A percentile compares a stretch with the other conserved stretches of the same genome.
Evolutionary conservation across 257 asterid genomes (phyloP).

Genomic region (Nicotiana sylvestris): DNA sequence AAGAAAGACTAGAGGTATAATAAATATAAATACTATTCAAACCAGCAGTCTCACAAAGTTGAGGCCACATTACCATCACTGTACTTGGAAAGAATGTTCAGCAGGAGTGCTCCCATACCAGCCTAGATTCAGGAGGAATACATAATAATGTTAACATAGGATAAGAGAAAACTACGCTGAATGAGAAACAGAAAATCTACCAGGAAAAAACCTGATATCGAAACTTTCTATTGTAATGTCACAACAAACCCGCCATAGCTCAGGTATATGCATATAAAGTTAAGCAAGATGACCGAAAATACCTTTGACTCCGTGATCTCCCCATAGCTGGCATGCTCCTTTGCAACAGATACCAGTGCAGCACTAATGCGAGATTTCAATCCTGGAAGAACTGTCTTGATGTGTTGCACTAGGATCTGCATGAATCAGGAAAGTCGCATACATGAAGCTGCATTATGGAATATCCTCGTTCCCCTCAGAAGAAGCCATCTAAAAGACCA

Average conservation of each 20-base stretch:
- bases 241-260: background rate
- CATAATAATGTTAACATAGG: background rate
- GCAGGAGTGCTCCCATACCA: slow-evolving; percentile 84
- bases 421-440: background rate
- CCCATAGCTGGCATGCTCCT: slow-evolving; percentile 96
- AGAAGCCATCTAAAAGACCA: background rate
- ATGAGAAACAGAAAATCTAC: background rate
- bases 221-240: background rate
- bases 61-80: slow-evolving; percentile 57
- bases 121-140: slow-evolving; percentile 41
- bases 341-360: slow-evolving; percentile 74
- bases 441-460: background rate
- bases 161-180: background rate
- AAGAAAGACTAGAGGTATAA: background rate
- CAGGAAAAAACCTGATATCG: background rate
- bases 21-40: background rate
- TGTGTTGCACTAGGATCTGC: slow-evolving; percentile 88
- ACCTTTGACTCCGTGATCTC: slow-evolving; percentile 94
- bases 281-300: background rate
- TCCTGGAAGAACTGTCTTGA: slow-evolving; percentile 83
- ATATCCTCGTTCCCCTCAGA: background rate
- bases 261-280: background rate
- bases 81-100: slow-evolving; percentile 84
- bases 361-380: slow-evolving; percentile 82
- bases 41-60: background rate